A percentile compares a stretch with the other conserved stretches of the same genome.
Evolutionary conservation across 345 rosid species (phyloP).

Genomic region (Schrenkiella parvula): DNA sequence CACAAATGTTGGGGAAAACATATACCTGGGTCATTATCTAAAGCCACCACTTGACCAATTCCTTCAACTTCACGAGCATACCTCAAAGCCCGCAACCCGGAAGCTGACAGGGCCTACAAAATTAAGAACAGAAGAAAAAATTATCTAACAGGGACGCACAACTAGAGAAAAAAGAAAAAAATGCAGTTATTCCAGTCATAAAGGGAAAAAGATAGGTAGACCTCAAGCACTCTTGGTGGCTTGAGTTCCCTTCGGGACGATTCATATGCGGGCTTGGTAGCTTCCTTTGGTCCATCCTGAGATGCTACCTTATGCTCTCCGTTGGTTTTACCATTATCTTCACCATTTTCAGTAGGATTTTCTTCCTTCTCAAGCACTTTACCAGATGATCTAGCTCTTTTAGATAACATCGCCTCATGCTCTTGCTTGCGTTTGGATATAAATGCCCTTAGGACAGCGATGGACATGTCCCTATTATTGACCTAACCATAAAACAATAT

Average conservation of each 20-base stretch:
- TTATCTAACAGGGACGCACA: not conserved
- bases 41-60: slow-evolving; percentile 89
- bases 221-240: slow-evolving; percentile 94
- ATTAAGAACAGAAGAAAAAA: slow-evolving; percentile 8
- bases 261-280: slow-evolving; percentile 40
- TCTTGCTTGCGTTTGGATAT: slow-evolving; percentile 68
- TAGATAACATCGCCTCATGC: slow-evolving; percentile 62
- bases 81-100: slow-evolving; percentile 91
- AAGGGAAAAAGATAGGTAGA: slow-evolving; percentile 27
- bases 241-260: slow-evolving; percentile 55
- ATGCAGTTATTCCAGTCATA: not conserved
- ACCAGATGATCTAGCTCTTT: slow-evolving; percentile 49
- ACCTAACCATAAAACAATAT: slow-evolving; percentile 48
- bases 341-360: slow-evolving; percentile 28
- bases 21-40: slow-evolving; percentile 93
- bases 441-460: slow-evolving; percentile 87
- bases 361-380: slow-evolving; percentile 48
- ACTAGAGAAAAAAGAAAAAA: not conserved
- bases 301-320: slow-evolving; percentile 41
- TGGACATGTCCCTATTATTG: slow-evolving; percentile 87
- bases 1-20: not conserved
- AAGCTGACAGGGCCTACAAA: slow-evolving; percentile 87
- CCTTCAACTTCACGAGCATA: slow-evolving; percentile 94
- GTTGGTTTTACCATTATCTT: slow-evolving; percentile 37
- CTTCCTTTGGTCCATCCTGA: slow-evolving; percentile 49